phyloP scores from a whole-genome alignment of 2,329 filamentous ascomycete species.

The Ampelomyces quisqualis region DNA sequence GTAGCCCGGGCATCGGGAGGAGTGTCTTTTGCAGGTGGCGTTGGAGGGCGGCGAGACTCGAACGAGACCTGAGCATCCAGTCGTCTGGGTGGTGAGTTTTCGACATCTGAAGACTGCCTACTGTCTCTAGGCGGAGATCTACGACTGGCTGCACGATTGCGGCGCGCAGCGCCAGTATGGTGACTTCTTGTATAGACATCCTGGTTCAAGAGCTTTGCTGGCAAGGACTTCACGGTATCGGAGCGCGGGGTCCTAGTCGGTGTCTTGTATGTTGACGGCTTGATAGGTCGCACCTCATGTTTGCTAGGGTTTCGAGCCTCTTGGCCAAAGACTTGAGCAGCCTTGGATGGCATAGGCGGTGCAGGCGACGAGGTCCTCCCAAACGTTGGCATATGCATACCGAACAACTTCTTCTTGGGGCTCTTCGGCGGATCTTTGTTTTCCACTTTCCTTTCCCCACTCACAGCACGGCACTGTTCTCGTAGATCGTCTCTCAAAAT shows the following conservation, averaged over 20 bases:
- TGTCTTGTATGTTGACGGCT: constrained; percentile 11
- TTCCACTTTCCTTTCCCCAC: constrained; percentile 11
- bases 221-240: constrained; percentile 30
- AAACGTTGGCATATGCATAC: constrained; percentile 33
- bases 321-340: constrained; percentile 41
- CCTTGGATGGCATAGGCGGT: constrained; percentile 25
- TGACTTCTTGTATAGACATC: constrained; percentile 12
- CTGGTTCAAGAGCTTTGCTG: constrained; percentile 19
- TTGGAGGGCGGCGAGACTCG: constrained; percentile 36
- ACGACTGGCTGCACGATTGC: constrained; percentile 5
- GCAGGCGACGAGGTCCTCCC: constrained; percentile 15
- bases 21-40: constrained; percentile 49
- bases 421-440: constrained; percentile 31
- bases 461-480: constrained; percentile 18
- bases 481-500: constrained; percentile 26
- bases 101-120: constrained; percentile 5
- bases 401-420: constrained; percentile 46
- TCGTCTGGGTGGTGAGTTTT: constrained; percentile 4
- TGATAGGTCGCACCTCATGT: constrained; percentile 18
- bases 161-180: constrained; percentile 1
- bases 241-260: constrained; percentile 21
- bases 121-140: constrained; percentile 12
- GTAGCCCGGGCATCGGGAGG: constrained; percentile 31
- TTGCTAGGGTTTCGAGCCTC: constrained; percentile 16
- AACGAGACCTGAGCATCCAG: constrained; percentile 7